Base-by-base conservation (phyloP, 208 protist species). In the Tetramitus jugosus region DNA sequence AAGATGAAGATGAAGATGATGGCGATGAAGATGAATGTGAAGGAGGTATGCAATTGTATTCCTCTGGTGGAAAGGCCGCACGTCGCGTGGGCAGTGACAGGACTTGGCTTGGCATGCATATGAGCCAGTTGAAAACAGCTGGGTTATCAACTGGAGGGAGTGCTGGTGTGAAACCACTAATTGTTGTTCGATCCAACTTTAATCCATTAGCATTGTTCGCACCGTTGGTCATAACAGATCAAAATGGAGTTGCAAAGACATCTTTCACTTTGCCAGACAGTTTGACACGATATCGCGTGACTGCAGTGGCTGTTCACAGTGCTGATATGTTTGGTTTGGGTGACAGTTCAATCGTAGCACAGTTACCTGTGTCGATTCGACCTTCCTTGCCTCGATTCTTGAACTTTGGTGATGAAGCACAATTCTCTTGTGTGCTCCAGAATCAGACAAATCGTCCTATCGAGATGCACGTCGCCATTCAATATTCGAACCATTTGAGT, bases 181-280 rank as follows among this genome's bases (percentile, higher is more conserved):
- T 74, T 35, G 40, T 26, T 35, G n/a, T 31, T 17, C 35, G 76
- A 61, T 76, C 31, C 2, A 71, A 79, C 35, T 79, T 79, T 37
- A 40, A 76, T 53, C 39, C 76, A 31, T 26, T 64, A 31, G 65
- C 42, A 40, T 53, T 49, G 4, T 72, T 49, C 20, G 14, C 2
- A 45, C 61, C 29, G 31, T 45, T 45, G 8, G 33, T 56, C 6
- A 2, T 56, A 33, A 62, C 72, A 53, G 60, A 74, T 68, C 17
- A 35, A 45, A 6, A 49, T 29, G 80, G 80, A 20, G 31, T 17
- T 26, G 20, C 49, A 8, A 46, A 35, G 17, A 31, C 46, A 7
- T 8, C 2, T 8, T 78, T 82, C 76, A 35, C 14, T 7, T 35
- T 82, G n/a, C 80, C 80, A n/a, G 80, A 82, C 26, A 82, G 76